Base-by-base conservation (phyloP, 2,329 filamentous ascomycete genomes). In the Botryotinia calthae region DNA sequence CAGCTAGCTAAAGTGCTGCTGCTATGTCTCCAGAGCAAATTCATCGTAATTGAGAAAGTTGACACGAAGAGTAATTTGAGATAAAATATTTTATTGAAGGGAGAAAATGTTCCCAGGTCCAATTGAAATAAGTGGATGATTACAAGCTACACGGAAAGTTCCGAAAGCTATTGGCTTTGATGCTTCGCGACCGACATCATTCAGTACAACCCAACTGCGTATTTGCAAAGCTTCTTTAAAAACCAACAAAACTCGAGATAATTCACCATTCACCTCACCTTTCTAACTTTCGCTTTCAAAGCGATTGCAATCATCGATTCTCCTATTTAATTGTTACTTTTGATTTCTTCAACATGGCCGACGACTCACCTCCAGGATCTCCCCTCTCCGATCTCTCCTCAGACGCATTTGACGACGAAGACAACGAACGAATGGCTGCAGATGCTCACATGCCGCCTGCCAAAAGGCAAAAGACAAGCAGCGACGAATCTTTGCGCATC, bases 361-460 rank as follows among this genome's bases (percentile, higher is more conserved):
- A 78, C 69, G 84, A 89, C 80, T 89, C 88, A 18, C 87, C 88
- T 20, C 70, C 73, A 28, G 87, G 84, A 70, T 91, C 89, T 48
- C 88, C 89, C 56, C 87, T 92, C 77, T 91, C 89, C 68, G 88
- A 88, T 74, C 86, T 90, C 75, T 87, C 86, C 75, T 89, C 88
- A 64, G 89, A 90, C 76, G 87, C 88, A 74, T 87, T 90, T 80
- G 85, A 85, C 25, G 80, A 89, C 89, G 77, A 87, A 87, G 77
- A 84, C 84, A 81, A 87, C 85, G 82, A 84, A 83, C 75, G 70
- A 82, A 84, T 77, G 83, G 84, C 76, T 85, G 84, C 73, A 84
- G 82, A 72, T 76, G 75, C 74, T 66, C 76, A 54, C 72, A 82
- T 77, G 79, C 79, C 73, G 73, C 81, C 74, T 75, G 80, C 77